Base-by-base conservation (phyloP, 148 eudicot genomes). In the Agrostemma githago region DNA sequence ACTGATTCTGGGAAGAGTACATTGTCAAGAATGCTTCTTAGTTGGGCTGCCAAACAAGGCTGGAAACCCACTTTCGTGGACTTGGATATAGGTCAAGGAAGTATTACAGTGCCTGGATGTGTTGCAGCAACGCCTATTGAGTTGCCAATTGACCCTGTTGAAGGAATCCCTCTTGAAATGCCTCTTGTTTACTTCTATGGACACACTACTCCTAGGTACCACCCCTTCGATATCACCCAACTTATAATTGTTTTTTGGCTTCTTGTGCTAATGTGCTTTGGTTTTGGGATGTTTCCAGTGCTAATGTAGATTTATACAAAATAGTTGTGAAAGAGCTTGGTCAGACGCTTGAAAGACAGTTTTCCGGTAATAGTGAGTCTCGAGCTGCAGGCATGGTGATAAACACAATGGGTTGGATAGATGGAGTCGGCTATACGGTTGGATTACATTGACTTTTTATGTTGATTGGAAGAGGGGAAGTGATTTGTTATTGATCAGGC, bases 21-120 rank as follows among this genome's bases (percentile, higher is more conserved):
- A 65, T 83, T 92, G 83, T 83, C 97, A 51, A 88, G 90, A 80
- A 95, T 95, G 97, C 96, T 95, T 79, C 97, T 95, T 78, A 95
- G 97, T 74, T 95, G 98, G 98, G 93, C 96, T 39, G 93, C 98
- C 76, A 95, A 95, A 83, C 98, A 89, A 70, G 96, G 96, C 17
- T 95, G 98, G 98, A 95, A 95, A 76, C 98, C 98, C 63, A 95
- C 98, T 39, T 92, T 88, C 80, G 98, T 95, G 73, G 98, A 95
- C 87, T 82, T 95, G 77, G 98, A 92, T 81, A 84, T 95, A 61
- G 97, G 98, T 78, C 97, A 95, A 83, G 98, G 98, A 75, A 86
- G 92, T 69, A 90, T 95, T 76, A 92, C 97, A 17, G 79, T 90
- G 62, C 98, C 98, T 69, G 98, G 89, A 61, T 87, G 89, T 63